A percentile compares a stretch with the other conserved stretches of the same genome.
phyloP scores from a whole-genome alignment of 306 rosid species.

The Quercus glauca region DNA sequence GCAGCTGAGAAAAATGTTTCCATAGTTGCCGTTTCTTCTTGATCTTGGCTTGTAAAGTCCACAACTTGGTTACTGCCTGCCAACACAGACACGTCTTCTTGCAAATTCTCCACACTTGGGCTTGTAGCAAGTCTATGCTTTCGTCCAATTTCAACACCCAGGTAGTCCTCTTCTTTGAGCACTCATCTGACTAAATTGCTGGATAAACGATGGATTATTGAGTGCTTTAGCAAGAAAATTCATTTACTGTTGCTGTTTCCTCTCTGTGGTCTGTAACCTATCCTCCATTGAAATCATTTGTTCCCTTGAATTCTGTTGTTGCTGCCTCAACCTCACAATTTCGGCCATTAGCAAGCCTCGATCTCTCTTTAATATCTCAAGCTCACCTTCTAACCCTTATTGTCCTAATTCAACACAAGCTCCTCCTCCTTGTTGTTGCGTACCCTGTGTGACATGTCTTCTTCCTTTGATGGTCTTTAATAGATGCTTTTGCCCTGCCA shows the following conservation, averaged over 20 bases:
- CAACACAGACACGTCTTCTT: constrained; percentile 14
- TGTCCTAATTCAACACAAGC: constrained; percentile 72
- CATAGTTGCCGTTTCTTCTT: constrained; percentile 32
- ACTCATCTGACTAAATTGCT: constrained; percentile 36
- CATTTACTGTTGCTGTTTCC: constrained; percentile 66
- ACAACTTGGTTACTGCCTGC: constrained; percentile 21
- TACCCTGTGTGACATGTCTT: constrained; percentile 50
- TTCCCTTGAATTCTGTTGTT: constrained; percentile 60
- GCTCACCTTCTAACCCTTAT: constrained; percentile 69
- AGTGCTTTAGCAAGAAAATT: constrained; percentile 72
- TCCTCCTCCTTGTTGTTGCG: constrained; percentile 37
- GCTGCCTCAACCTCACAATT: constrained; percentile 64
- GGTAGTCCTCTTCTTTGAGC: constrained; percentile 32
- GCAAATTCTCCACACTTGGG: constrained; percentile 60
- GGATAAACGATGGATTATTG: constrained; percentile 46
- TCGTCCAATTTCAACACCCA: constrained; percentile 39
- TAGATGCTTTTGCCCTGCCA: constrained; percentile 73
- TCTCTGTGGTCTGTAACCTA: constrained; percentile 60
- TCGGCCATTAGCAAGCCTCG: constrained; percentile 60
- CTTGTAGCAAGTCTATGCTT: constrained; percentile 60
- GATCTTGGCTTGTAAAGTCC: constrained; percentile 29
- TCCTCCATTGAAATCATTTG: constrained; percentile 51
- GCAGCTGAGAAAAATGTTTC: constrained; percentile 45
- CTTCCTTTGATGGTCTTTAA: constrained; percentile 86
- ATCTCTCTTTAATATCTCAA: constrained; percentile 65